A percentile compares a stretch with the other conserved stretches of the same genome.
Conservation (phyloP, 2,329 filamentous ascomycete genomes). For the Hawksworthiomyces lignivorus region DNA sequence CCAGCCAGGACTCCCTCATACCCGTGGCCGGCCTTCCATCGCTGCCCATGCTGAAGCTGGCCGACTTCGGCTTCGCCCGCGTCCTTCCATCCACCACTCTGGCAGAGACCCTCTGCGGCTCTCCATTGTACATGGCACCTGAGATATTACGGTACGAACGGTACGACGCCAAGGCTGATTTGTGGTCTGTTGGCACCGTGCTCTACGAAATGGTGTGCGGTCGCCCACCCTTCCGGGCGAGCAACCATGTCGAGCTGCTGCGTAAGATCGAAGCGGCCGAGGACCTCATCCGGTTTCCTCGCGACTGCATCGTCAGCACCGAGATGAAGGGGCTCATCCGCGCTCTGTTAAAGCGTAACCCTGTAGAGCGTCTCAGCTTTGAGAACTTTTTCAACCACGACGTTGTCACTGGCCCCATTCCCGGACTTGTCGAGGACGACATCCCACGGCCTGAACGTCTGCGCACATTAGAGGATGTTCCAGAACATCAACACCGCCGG, state of each 20-base stretch:
- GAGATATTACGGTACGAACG: slow-evolving; percentile 96
- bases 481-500: slow-evolving; percentile 21
- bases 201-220: slow-evolving; percentile 92
- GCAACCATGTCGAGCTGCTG: slow-evolving; percentile 89
- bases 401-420: slow-evolving; percentile 68
- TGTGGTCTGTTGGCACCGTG: slow-evolving; percentile 97
- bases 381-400: slow-evolving; percentile 73
- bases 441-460: slow-evolving; percentile 31
- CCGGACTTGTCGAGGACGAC: slow-evolving; percentile 74
- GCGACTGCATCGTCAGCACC: slow-evolving; percentile 61
- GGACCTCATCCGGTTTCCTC: slow-evolving; percentile 76
- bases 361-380: slow-evolving; percentile 78
- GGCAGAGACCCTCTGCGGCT: slow-evolving; percentile 93
- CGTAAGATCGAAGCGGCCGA: slow-evolving; percentile 85
- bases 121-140: slow-evolving; percentile 96
- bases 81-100: slow-evolving; percentile 84
- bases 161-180: slow-evolving; percentile 92
- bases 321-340: slow-evolving; percentile 78
- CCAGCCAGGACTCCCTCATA: slow-evolving; percentile 71
- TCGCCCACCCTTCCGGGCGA: slow-evolving; percentile 81
- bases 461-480: slow-evolving; percentile 8
- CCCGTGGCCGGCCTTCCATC: slow-evolving; percentile 75
- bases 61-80: slow-evolving; percentile 96
- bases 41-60: slow-evolving; percentile 92
- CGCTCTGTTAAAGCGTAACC: slow-evolving; percentile 73